Conservation (phyloP, 139 green algal species). For the Chlamydomonas schloesseri region DNA sequence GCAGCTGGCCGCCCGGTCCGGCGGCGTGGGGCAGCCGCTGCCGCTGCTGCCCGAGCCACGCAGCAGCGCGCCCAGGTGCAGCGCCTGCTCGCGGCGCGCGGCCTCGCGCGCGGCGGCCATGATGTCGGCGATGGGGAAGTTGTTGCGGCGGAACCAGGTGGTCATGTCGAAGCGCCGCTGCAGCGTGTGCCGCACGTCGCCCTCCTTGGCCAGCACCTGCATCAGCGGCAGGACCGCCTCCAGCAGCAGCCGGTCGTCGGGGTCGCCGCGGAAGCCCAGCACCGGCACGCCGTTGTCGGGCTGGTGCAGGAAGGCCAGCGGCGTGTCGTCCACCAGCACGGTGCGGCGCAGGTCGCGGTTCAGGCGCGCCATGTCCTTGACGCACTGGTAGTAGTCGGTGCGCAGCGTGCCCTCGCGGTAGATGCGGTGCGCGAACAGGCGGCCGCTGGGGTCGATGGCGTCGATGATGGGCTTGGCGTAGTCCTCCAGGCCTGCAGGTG, state of each 20-base stretch:
- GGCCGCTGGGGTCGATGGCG: conserved; percentile 70
- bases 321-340: conserved; percentile 93
- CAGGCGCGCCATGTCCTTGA: conserved; percentile 87
- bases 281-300: conserved; percentile 91
- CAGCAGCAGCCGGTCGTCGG: conserved; percentile 81
- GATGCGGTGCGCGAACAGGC: conserved; percentile 63
- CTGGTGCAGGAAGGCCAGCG: conserved; percentile 89
- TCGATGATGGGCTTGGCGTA: conserved; percentile 89
- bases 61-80: not conserved
- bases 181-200: conserved; percentile 77
- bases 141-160: conserved; percentile 70
- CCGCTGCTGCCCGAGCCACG: not conserved
- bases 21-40: no score
- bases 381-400: conserved; percentile 82
- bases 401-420: conserved; percentile 67
- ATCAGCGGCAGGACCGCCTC: conserved; percentile 89
- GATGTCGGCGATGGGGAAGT: conserved; percentile 56
- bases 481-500: conserved; percentile 78
- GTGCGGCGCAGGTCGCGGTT: conserved; percentile 63
- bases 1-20: not conserved
- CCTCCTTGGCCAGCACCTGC: conserved; percentile 51
- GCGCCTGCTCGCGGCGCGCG: not conserved
- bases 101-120: not conserved
- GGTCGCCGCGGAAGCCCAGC: conserved; percentile 83
- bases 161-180: conserved; percentile 85